phyloP scores from a whole-genome alignment of 441 rosid genomes.

The Manihot esculenta region DNA sequence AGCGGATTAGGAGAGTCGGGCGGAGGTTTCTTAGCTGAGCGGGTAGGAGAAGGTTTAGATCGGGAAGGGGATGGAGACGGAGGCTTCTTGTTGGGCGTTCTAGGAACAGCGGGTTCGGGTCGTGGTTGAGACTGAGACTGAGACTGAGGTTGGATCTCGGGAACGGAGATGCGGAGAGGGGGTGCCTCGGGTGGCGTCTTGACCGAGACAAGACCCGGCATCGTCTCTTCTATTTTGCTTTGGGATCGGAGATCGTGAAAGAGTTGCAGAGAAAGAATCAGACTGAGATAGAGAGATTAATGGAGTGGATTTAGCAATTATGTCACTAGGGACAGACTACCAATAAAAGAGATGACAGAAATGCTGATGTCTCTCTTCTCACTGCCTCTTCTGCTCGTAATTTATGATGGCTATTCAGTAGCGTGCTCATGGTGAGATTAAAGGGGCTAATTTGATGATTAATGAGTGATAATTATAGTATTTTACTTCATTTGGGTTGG shows the following conservation, averaged over 20 bases:
- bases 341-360: constrained; percentile 24
- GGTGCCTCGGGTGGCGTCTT: constrained; percentile 77
- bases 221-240: constrained; percentile 22
- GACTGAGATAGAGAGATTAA: constrained; percentile 10
- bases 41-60: constrained; percentile 75
- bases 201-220: constrained; percentile 92
- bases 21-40: constrained; percentile 65
- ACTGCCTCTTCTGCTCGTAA: neutral
- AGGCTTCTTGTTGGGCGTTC: constrained; percentile 31
- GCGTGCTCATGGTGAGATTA: neutral
- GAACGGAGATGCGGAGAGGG: constrained; percentile 53
- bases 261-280: constrained; percentile 14
- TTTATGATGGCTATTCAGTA: no score
- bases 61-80: constrained; percentile 63
- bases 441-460: neutral
- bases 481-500: neutral
- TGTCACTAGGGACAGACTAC: constrained; percentile 21
- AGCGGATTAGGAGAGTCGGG: constrained; percentile 51
- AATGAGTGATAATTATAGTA: no score
- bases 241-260: neutral
- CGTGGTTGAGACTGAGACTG: constrained; percentile 33
- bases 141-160: constrained; percentile 46
- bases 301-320: neutral
- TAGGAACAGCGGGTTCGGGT: constrained; percentile 45
- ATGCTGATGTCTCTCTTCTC: constrained; percentile 8